Base-by-base conservation (phyloP, 306 rosid species). In the Carpinus viminea region DNA sequence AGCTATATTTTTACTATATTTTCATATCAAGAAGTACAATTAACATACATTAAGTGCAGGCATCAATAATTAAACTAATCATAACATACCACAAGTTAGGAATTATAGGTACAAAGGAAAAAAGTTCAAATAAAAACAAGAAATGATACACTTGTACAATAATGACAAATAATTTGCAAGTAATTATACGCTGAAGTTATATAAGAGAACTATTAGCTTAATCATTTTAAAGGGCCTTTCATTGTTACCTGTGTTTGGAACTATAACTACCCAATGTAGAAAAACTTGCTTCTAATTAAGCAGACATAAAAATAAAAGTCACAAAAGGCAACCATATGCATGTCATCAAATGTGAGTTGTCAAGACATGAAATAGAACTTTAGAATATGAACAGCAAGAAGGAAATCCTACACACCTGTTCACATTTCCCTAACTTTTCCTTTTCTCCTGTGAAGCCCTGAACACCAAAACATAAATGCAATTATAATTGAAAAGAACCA, bases 391-490 rank as follows among this genome's bases (percentile, higher is more conserved):
- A 38, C 24, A 31, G 52, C 66, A 65, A 31, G 8, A 73, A 68
- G 24, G 57, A 78, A 74, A 80, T 70, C 62, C 47, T 81, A 55
- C 70, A 43, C 78, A 94, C 98, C 98, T 94, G 97, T 88, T 94
- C 98, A 65, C 97, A 94, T 87, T 88, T 92, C 79, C 98, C 98
- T 61, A 92, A 80, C 85, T 89, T 94, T 82, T 91, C 93, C 87
- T 85, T 92, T 60, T 92, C 97, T 80, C 97, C 98, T 9, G 81
- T 81, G 68, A 91, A 92, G 61, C 90, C 93, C 98, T 94, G 85
- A 48, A 66, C 74, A 81, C 72, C 61, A 73, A 80, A 73, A 76
- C 56, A 79, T 72, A 81, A 24, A 80, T 66, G 84, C 72, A 57
- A 74, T 45, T 28, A 78, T 68, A 80, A 73, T 77, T 73, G 75